Percentiles rank a stretch among this genome's conserved stretches.
phyloP scores from a whole-genome alignment of 306 rosid genomes.

The Prosopis cineraria region DNA sequence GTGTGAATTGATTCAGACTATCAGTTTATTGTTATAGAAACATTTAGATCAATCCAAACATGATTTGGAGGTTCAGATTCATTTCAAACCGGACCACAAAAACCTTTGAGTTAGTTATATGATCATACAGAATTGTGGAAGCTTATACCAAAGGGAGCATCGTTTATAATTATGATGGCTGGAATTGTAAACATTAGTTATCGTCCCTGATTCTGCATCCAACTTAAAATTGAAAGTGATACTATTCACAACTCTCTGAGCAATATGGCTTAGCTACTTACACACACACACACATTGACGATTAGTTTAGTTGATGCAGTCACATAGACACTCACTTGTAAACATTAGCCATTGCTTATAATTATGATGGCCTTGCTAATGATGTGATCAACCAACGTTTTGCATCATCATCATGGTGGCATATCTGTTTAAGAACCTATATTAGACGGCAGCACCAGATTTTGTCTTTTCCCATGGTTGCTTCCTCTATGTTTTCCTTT shows the following conservation, averaged over 20 bases:
- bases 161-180: not conserved
- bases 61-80: conserved; percentile 5
- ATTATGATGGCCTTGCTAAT: conserved; percentile 10
- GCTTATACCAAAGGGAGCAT: not conserved
- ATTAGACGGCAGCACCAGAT: not conserved
- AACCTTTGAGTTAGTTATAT: conserved; percentile 1
- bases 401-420: not conserved
- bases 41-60: not conserved
- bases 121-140: not conserved
- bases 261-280: too few relatives aligned
- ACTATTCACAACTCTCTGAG: too few relatives aligned
- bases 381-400: conserved; percentile 8
- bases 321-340: too few relatives aligned
- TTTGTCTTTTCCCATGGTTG: not conserved
- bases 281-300: too few relatives aligned
- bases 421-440: not conserved
- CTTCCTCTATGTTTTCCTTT: not conserved
- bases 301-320: too few relatives aligned
- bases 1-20: not conserved
- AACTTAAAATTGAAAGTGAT: too few relatives aligned
- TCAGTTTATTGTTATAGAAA: conserved; percentile 4
- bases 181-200: not conserved
- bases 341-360: not conserved
- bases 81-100: not conserved
- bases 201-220: too few relatives aligned